Conservation (phyloP, 805 yeast genomes). For the Suhomyces faveliae region DNA sequence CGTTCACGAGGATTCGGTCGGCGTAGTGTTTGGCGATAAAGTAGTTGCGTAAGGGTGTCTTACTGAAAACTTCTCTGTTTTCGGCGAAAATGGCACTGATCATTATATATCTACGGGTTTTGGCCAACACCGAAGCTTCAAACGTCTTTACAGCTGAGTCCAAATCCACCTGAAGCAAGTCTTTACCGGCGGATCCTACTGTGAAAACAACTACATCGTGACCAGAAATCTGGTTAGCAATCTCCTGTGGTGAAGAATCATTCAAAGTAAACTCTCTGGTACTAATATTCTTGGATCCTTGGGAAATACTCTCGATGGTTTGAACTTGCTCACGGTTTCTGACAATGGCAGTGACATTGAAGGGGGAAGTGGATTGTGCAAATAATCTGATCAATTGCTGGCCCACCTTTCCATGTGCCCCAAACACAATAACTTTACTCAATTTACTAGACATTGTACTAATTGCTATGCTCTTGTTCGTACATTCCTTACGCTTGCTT, state of each 20-base stretch:
- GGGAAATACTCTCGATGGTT: conserved; percentile 37
- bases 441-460: neutral
- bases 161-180: conserved; percentile 53
- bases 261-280: conserved; percentile 41
- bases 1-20: conserved; percentile 43
- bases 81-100: conserved; percentile 58
- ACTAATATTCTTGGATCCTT: conserved; percentile 22
- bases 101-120: conserved; percentile 46
- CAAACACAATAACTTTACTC: conserved; percentile 36
- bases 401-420: conserved; percentile 66
- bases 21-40: conserved; percentile 64
- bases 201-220: conserved; percentile 57
- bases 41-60: conserved; percentile 41
- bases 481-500: too few species aligned
- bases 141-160: conserved; percentile 59
- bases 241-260: conserved; percentile 29
- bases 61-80: conserved; percentile 46
- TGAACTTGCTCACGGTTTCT: conserved; percentile 46
- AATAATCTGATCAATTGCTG: conserved; percentile 39
- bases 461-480: neutral
- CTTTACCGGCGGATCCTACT: conserved; percentile 64
- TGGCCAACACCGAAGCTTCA: conserved; percentile 50
- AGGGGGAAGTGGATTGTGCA: conserved; percentile 19
- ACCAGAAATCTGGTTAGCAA: conserved; percentile 42
- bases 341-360: conserved; percentile 40